Evolutionary conservation across 2,329 filamentous ascomycete species (phyloP).

Genomic region (Exophiala lecanii-corni): DNA sequence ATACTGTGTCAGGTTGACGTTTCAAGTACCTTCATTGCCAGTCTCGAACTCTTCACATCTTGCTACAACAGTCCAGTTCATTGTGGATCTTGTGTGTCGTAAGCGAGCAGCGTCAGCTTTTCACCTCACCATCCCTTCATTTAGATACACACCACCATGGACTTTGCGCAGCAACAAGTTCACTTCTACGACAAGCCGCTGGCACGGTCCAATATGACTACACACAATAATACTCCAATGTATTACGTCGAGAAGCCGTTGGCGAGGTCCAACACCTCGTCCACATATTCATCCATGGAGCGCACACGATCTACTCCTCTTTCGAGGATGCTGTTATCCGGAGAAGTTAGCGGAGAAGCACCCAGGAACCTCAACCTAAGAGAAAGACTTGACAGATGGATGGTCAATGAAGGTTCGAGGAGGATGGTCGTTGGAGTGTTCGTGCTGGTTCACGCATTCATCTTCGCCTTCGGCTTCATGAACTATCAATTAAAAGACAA

Average conservation of each 20-base stretch:
- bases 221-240: slow-evolving; percentile 24
- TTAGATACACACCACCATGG: slow-evolving; percentile 17
- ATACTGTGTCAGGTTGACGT: slow-evolving; percentile 21
- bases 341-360: slow-evolving; percentile 71
- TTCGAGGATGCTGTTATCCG: slow-evolving; percentile 75
- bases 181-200: slow-evolving; percentile 25
- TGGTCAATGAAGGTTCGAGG: slow-evolving; percentile 83
- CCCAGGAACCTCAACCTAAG: slow-evolving; percentile 63
- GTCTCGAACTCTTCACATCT: slow-evolving; percentile 9
- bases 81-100: neutral
- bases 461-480: slow-evolving; percentile 75
- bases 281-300: slow-evolving; percentile 43
- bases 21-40: slow-evolving; percentile 14
- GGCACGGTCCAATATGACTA: slow-evolving; percentile 24
- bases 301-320: slow-evolving; percentile 77
- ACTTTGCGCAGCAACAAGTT: slow-evolving; percentile 10
- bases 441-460: slow-evolving; percentile 65
- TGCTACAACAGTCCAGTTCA: slow-evolving; percentile 12
- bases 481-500: slow-evolving; percentile 75
- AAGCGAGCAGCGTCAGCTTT: slow-evolving; percentile 7
- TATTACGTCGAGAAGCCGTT: slow-evolving; percentile 27
- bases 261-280: slow-evolving; percentile 19
- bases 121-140: slow-evolving; percentile 6
- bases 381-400: slow-evolving; percentile 78
- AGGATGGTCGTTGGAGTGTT: slow-evolving; percentile 78